phyloP scores from a whole-genome alignment of 2,329 filamentous ascomycete genomes.

The Kalmusia sp. region DNA sequence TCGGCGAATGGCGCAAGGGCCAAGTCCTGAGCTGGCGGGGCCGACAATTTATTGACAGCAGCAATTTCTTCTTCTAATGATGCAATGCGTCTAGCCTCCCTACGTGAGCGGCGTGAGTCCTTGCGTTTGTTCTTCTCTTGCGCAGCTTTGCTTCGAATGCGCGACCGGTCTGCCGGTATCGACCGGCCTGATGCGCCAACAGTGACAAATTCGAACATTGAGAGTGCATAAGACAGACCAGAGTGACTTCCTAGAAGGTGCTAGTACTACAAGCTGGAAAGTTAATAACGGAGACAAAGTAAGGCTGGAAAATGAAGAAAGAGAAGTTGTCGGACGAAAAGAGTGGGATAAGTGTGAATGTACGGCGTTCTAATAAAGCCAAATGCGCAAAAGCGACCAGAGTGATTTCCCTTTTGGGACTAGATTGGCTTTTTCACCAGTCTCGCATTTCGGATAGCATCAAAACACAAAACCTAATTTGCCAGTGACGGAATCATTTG shows the following conservation, averaged over 20 bases:
- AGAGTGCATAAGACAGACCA: not conserved
- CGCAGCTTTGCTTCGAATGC: not conserved
- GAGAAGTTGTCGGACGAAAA: not conserved
- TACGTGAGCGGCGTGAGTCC: conserved; percentile 1
- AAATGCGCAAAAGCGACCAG: not conserved
- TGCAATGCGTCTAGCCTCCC: conserved; percentile 1
- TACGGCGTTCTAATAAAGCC: not conserved
- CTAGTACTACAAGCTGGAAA: not conserved
- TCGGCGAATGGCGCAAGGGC: not conserved
- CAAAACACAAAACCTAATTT: too few relatives aligned
- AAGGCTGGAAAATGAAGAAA: too few relatives aligned
- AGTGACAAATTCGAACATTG: not conserved
- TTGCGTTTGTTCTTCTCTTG: not conserved
- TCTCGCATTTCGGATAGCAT: too few relatives aligned
- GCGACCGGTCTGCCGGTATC: not conserved
- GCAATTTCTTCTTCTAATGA: not conserved
- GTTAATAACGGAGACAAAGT: not conserved
- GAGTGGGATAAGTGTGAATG: not conserved
- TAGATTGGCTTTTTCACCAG: not conserved
- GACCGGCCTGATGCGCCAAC: not conserved
- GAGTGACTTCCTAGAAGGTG: not conserved
- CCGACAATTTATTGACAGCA: not conserved
- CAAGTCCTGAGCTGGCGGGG: not conserved
- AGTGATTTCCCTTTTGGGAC: not conserved
- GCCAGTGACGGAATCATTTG: too few relatives aligned